Evolutionary conservation across 495 filamentous ascomycete species (phyloP).

Genomic region (Hypoxylon fragiforme): DNA sequence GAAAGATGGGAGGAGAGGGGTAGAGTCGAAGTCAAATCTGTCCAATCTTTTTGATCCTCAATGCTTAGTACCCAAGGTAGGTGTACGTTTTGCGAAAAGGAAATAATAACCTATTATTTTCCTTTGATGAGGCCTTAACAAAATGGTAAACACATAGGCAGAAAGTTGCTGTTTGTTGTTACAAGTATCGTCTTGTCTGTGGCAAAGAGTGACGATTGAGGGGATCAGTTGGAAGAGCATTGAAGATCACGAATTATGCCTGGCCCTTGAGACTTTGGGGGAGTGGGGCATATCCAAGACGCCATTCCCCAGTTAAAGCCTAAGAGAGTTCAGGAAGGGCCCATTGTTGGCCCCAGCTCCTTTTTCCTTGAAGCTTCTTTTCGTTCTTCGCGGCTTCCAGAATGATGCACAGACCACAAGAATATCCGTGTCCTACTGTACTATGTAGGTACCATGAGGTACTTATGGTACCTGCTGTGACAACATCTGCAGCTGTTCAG

Average conservation of each 20-base stretch:
- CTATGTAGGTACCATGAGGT: no score
- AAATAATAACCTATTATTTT: constrained; percentile 5
- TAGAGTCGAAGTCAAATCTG: constrained; percentile 11
- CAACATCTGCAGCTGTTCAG: constrained; percentile 23
- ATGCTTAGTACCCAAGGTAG: not conserved
- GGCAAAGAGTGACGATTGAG: constrained; percentile 35
- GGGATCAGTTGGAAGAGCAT: constrained; percentile 5
- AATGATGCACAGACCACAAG: constrained; percentile 35
- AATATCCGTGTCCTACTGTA: constrained; percentile 19
- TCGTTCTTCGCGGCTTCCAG: constrained; percentile 40
- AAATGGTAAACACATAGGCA: not conserved
- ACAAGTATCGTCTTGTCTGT: constrained; percentile 9
- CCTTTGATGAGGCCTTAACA: constrained; percentile 7
- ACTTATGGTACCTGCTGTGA: constrained; percentile 29
- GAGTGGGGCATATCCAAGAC: constrained; percentile 26
- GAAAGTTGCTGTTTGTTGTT: not conserved
- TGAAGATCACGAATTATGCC: constrained; percentile 21
- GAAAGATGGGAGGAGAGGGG: constrained; percentile 11
- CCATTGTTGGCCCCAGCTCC: constrained; percentile 12
- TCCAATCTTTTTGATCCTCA: constrained; percentile 2
- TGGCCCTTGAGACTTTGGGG: constrained; percentile 25
- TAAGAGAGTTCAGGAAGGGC: constrained; percentile 6
- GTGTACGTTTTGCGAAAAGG: not conserved
- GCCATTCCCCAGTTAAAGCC: constrained; percentile 25
- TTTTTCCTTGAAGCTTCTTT: constrained; percentile 31